Evolutionary conservation across 2,329 filamentous ascomycete species (phyloP).

Genomic region (Magnaporthiopsis poae): DNA sequence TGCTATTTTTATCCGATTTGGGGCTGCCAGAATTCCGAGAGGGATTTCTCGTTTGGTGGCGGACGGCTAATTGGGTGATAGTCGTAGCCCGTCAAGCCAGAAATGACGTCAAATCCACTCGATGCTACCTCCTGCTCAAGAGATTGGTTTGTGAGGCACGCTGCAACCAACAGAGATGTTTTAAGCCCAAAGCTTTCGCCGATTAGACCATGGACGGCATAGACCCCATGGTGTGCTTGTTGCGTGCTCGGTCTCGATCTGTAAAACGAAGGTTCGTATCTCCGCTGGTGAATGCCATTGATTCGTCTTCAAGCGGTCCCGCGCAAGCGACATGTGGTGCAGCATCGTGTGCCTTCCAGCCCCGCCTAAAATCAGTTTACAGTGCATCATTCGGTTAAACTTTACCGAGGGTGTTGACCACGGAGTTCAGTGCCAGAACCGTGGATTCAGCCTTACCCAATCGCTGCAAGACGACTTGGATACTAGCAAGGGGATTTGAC

Average conservation of each 20-base stretch:
- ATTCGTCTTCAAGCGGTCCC: no score
- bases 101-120: conserved; percentile 3
- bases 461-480: neutral
- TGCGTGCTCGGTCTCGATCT: neutral
- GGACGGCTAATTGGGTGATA: neutral
- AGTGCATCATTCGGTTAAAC: neutral
- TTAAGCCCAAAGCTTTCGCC: neutral
- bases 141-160: neutral
- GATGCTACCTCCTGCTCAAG: neutral
- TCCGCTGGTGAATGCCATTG: neutral
- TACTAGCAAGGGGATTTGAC: neutral
- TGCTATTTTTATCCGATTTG: neutral
- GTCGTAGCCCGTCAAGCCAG: neutral
- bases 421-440: no score
- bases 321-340: no score
- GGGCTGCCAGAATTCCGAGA: no score
- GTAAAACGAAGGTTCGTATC: neutral
- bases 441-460: neutral
- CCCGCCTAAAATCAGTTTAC: neutral
- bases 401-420: no score
- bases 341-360: neutral
- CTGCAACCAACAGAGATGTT: neutral
- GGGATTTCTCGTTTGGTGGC: neutral
- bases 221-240: neutral
- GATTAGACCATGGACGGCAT: neutral